Evolutionary conservation across 1,284 basidiomycete species (phyloP).

Genomic region (Sanguinoderma infundibulare): DNA sequence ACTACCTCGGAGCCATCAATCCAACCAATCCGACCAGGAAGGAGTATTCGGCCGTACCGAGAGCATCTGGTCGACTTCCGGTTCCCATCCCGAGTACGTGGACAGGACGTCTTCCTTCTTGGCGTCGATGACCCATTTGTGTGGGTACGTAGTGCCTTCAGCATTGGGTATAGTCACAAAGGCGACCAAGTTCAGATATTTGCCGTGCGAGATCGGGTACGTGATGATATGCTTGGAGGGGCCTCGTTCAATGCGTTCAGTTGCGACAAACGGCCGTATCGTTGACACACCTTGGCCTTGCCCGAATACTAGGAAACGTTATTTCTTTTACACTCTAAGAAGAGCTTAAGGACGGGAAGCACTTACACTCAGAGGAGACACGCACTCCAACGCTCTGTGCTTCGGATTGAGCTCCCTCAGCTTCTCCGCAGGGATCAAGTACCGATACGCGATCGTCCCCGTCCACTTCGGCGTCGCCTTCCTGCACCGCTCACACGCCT

Average conservation of each 20-base stretch:
- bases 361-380: conserved; percentile 18
- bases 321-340: background rate
- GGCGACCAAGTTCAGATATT: conserved; percentile 28
- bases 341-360: background rate
- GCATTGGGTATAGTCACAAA: conserved; percentile 25
- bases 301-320: conserved; percentile 16
- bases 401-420: conserved; percentile 19
- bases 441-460: conserved; percentile 22
- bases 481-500: conserved; percentile 18
- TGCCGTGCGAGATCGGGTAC: conserved; percentile 29
- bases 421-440: conserved; percentile 16
- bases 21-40: background rate
- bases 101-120: conserved; percentile 25
- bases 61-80: conserved; percentile 28
- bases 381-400: conserved; percentile 14
- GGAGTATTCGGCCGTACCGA: conserved; percentile 20
- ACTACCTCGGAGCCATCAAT: conserved; percentile 14
- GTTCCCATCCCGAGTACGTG: conserved; percentile 31
- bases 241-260: background rate
- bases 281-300: conserved; percentile 17
- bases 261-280: too few species aligned
- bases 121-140: conserved; percentile 29
- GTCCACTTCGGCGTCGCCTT: conserved; percentile 22
- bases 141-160: conserved; percentile 26
- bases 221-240: conserved; percentile 23